These are phyloP conservation scores for Pichia sp. DNA, from an alignment of 1,139 yeast genomes.

Conservation along the genomic window DNA sequence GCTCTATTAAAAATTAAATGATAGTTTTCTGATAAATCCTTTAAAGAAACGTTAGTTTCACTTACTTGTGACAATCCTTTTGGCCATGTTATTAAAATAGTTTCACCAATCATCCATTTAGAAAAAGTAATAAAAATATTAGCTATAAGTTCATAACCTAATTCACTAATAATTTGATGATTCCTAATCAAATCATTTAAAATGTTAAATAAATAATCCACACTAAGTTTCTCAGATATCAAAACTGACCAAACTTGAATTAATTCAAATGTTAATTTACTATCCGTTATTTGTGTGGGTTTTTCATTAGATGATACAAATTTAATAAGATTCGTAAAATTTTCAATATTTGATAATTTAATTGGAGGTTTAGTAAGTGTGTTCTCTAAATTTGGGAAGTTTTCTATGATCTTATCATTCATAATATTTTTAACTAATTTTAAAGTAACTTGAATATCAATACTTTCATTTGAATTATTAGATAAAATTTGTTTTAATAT, in stretches of 20 bases:
- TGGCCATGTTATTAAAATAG: slow-evolving; percentile 8
- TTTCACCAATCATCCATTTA: slow-evolving; percentile 14
- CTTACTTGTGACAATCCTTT: slow-evolving; percentile 5
- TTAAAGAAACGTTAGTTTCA: slow-evolving; percentile 8
- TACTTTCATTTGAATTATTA: slow-evolving; percentile 17
- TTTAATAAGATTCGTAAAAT: slow-evolving; percentile 1
- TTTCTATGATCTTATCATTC: slow-evolving; percentile 14
- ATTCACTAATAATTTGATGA: slow-evolving; percentile 1
- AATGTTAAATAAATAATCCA: slow-evolving; percentile 10
- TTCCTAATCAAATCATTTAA: slow-evolving; percentile 1
- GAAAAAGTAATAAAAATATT: slow-evolving; percentile 19
- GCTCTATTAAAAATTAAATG: slow-evolving; percentile 6
- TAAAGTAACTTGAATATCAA: slow-evolving; percentile 20
- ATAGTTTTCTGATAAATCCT: slow-evolving; percentile 17
- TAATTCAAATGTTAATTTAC: slow-evolving; percentile 8
- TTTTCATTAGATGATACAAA: slow-evolving; percentile 2
- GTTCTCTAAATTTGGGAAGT: slow-evolving; percentile 4
- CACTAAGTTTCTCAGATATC: not conserved
- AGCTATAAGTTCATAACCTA: slow-evolving; percentile 11
- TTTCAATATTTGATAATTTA: not conserved
- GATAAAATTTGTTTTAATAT: slow-evolving; percentile 20
- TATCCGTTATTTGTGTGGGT: not conserved
- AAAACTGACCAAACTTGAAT: slow-evolving; percentile 9
- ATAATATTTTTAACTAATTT: slow-evolving; percentile 17
- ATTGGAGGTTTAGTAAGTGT: not conserved